Evolutionary conservation across 495 filamentous ascomycete genomes (phyloP).

Genomic region (Astrothelium macrocarpum): DNA sequence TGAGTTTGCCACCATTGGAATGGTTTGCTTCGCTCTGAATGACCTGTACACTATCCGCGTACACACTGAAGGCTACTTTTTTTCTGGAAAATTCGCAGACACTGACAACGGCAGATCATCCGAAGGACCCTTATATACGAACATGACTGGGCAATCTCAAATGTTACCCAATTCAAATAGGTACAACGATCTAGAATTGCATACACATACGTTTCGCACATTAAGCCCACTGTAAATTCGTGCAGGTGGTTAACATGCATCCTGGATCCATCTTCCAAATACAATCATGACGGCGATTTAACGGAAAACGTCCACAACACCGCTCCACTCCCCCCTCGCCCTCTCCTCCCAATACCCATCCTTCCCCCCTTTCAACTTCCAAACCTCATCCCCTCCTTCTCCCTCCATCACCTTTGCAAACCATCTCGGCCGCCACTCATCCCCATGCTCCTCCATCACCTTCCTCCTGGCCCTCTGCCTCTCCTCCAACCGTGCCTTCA

Average conservation of each 20-base stretch:
- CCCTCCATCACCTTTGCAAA: constrained; percentile 53
- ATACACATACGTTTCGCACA: background rate
- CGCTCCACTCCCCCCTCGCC: constrained; percentile 55
- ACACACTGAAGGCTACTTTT: too few species aligned
- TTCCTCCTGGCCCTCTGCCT: constrained; percentile 66
- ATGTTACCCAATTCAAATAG: background rate
- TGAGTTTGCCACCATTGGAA: too few species aligned
- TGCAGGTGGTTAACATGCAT: too few species aligned
- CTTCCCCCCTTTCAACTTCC: constrained; percentile 69
- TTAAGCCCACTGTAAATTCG: background rate
- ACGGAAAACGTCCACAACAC: constrained; percentile 60
- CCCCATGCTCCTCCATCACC: constrained; percentile 62
- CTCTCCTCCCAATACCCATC: constrained; percentile 92
- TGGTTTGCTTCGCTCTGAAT: too few species aligned
- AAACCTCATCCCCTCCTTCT: constrained; percentile 55
- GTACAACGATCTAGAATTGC: background rate
- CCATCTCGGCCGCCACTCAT: constrained; percentile 67
- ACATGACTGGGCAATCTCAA: background rate
- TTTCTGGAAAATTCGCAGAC: too few species aligned
- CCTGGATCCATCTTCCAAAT: too few species aligned
- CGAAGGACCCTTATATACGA: too few species aligned
- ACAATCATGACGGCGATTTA: background rate
- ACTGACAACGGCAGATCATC: too few species aligned
- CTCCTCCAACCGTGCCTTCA: constrained; percentile 79
- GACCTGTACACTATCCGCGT: too few species aligned